phyloP scores from a whole-genome alignment of 331 rosid genomes.

The Arachis monticola region DNA sequence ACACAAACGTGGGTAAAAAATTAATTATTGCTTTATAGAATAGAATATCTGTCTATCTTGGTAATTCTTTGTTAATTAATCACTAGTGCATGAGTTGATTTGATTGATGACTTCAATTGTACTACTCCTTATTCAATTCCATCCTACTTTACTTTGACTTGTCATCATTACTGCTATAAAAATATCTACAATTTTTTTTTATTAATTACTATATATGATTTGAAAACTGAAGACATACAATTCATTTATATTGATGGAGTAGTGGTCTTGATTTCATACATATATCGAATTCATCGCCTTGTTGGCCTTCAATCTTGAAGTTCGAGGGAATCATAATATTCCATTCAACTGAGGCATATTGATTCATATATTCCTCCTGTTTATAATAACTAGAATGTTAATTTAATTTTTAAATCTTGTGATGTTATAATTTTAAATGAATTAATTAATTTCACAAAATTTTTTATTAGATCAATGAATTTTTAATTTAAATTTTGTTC shows the following conservation, averaged over 20 bases:
- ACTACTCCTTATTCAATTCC: conserved; percentile 43
- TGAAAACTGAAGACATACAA: neutral
- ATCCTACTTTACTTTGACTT: conserved; percentile 50
- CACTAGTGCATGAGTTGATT: conserved; percentile 44
- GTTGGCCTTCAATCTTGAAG: conserved; percentile 13
- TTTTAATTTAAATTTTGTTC: no score
- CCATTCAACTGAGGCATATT: conserved; percentile 28
- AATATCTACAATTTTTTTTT: neutral
- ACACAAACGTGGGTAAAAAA: conserved; percentile 29
- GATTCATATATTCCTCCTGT: neutral
- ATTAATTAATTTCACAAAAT: no score
- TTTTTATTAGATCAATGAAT: no score
- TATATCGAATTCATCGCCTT: conserved; percentile 29
- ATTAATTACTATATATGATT: neutral
- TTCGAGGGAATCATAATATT: conserved; percentile 26
- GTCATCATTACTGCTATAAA: conserved; percentile 18
- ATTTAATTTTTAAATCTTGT: no score
- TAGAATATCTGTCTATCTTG: conserved; percentile 10
- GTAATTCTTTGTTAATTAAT: conserved; percentile 32
- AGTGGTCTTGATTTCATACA: conserved; percentile 32
- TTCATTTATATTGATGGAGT: neutral
- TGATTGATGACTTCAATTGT: conserved; percentile 33
- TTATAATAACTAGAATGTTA: no score
- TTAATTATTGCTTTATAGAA: conserved; percentile 19
- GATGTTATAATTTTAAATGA: no score